Evolutionary conservation across 1,284 basidiomycete genomes (phyloP), one percentile per base, ranked within the genome.

Genomic region (Papiliotrema laurentii): DNA sequence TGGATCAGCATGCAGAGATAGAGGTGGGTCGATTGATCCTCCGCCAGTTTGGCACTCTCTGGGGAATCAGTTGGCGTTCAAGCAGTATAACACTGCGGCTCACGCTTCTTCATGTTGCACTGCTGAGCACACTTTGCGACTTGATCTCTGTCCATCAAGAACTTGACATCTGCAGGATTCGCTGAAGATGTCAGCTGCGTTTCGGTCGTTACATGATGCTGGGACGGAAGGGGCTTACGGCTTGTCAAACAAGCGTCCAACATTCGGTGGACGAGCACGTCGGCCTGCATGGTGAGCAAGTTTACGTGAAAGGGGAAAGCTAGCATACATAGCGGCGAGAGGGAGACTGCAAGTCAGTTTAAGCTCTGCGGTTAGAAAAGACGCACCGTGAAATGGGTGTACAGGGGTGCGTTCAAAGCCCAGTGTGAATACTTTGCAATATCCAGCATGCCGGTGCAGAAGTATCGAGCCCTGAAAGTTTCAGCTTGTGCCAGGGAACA

Each of bases 391-490:
- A 97, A 98, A 73, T 98, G 94, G 22, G 93, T 96, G 78, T 98
- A 98, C 44, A 98, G 78, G 7, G 96, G 92, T 6, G 84, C 78
- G 62, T 86, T 94, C 61, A 98, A 79, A 1, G 92, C 85, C 71
- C 89, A 97, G 75, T 99, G 96, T 30, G 82, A 77, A 71, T 97
- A 99, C 77, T 98, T 97, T 38, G 92, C 89, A 66, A 98, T 98
- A 74, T 99, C 96, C 60, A 98, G 80, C 90, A 97, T 96, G 58
- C 96, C 96, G 24, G 93, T 84, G 70, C 94, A 98, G 83, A 97
- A 98, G 76, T 98, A 97, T 71, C 93, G 93, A 56, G 96, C 89
- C 45, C 84, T 83, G 40, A 37, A 45, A 48, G 34, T 30, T 13
- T 48, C 39, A 48, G 41, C 39, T 34, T 24, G 4, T 19, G 5